phyloP scores from a whole-genome alignment of 2,329 filamentous ascomycete species.

The Colletotrichum endophyticum region DNA sequence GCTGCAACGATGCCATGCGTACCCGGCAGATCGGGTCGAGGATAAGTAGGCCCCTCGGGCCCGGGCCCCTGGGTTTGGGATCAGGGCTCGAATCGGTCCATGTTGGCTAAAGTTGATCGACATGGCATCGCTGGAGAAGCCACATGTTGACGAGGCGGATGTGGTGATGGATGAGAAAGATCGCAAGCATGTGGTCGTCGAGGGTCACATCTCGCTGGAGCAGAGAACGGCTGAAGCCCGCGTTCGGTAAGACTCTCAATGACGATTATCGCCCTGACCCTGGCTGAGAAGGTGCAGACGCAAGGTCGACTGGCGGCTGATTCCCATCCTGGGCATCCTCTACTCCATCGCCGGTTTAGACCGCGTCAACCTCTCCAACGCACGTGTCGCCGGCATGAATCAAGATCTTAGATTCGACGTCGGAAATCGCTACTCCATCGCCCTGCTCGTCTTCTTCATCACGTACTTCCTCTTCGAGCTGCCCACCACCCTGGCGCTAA shows the following conservation, averaged over 20 bases:
- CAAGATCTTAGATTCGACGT: slow-evolving; percentile 20
- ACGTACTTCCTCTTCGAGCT: slow-evolving; percentile 7
- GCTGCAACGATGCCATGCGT: neutral
- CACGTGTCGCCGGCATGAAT: slow-evolving; percentile 21
- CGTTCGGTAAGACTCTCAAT: neutral
- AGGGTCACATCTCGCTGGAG: neutral
- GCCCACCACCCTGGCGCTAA: neutral
- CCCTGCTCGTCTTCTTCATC: slow-evolving; percentile 25
- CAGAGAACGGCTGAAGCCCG: neutral
- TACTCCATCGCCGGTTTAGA: slow-evolving; percentile 23
- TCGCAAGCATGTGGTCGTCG: neutral
- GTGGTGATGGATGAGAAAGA: neutral
- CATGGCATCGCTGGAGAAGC: neutral
- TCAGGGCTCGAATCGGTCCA: neutral
- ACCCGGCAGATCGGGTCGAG: neutral
- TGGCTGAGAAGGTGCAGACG: neutral
- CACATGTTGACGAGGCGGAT: neutral
- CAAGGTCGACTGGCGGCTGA: slow-evolving; percentile 37
- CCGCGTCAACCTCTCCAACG: slow-evolving; percentile 17
- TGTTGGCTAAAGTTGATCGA: neutral
- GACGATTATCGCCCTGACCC: rapidly evolving
- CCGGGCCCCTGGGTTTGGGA: neutral
- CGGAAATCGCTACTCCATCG: slow-evolving; percentile 17
- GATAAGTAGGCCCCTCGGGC: neutral
- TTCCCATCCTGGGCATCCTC: slow-evolving; percentile 35